Base-by-base conservation (phyloP, 371 early-diverging fungal genomes). In the Saksenaea oblongispora region DNA sequence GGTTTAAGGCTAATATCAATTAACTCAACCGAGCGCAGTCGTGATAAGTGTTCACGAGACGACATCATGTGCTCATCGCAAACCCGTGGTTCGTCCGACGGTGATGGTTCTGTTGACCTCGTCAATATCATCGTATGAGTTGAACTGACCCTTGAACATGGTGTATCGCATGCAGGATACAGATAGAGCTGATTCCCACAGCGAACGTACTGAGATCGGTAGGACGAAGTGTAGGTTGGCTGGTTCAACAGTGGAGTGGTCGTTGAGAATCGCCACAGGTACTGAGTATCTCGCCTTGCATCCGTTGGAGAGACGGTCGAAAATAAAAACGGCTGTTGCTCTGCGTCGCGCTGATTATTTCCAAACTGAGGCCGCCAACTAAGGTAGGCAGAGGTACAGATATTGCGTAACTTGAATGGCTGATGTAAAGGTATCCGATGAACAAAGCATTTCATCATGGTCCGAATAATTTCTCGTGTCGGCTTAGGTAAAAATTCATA, bases 391-490 rank as follows among this genome's bases (percentile, higher is more conserved):
- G 63, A 51, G 5, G 78, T 78, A 0, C 55, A 59, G 4, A 63
- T 18, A 36, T 71, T 78, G 35, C 70, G 76, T 39, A 80, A 31
- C 22, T 74, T 70, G 28, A 80, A 67, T 3, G 81, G 75, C 4
- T 61, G 54, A 56, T 76, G 63, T 1, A 64, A 53, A 0, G 71
- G 67, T 2, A 80, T 68, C 5, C 67, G 69, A 34, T 64, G 59
- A n/a, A 74, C 70, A 22, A 47, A 22, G 27, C 58, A 66, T 5
- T 56, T 11, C 34, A 67, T 36, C n/a, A 80, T 78, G 14, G 78
- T 58, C 8, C 44, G 22, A 1, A 60, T 41, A 18, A 76, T 71
- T 22, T 64, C 58, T n/a, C 68, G 56, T 15, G 53, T 53, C 5
- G 53, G 15, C n/a, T 67, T 61, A 3, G 35, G 39, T 13, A 80